Percentiles rank a stretch among this genome's conserved stretches.
These are phyloP conservation scores for Pyrenophora teres DNA, from an alignment of 2,329 filamentous ascomycete species.

Conservation along the genomic window DNA sequence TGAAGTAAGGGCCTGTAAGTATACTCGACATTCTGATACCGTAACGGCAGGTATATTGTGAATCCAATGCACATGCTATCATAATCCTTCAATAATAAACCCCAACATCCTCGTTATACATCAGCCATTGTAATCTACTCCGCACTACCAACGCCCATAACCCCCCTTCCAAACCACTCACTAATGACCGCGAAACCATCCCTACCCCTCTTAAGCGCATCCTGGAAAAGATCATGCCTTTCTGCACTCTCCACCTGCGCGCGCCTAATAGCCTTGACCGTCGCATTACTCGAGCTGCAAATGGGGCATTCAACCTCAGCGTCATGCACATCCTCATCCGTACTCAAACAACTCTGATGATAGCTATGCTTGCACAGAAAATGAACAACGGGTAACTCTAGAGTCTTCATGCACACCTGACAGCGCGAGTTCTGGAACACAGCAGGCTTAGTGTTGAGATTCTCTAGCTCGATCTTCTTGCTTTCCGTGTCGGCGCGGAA, in stretches of 20 bases:
- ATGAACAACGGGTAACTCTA: slow-evolving; percentile 90
- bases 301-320: slow-evolving; percentile 79
- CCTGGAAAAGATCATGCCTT: slow-evolving; percentile 86
- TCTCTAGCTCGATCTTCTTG: slow-evolving; percentile 77
- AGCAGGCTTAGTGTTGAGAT: slow-evolving; percentile 77
- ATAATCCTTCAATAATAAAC: neutral
- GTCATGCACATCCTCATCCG: slow-evolving; percentile 62
- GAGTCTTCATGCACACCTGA: slow-evolving; percentile 73
- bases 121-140: slow-evolving; percentile 21
- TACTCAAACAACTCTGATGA: slow-evolving; percentile 85
- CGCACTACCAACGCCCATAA: slow-evolving; percentile 66
- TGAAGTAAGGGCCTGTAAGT: no score
- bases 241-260: slow-evolving; percentile 86
- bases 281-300: slow-evolving; percentile 82
- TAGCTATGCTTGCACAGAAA: slow-evolving; percentile 98
- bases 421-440: slow-evolving; percentile 92
- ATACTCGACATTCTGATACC: no score
- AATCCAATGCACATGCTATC: no score
- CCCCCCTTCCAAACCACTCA: slow-evolving; percentile 92
- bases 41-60: no score
- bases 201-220: slow-evolving; percentile 74
- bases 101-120: neutral
- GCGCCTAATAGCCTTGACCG: slow-evolving; percentile 82
- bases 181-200: slow-evolving; percentile 90
- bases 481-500: slow-evolving; percentile 83